Evolutionary conservation across 495 filamentous ascomycete species (phyloP), one percentile per base, ranked within the genome.

Genomic region (Hypoxylon lienhwacheense): DNA sequence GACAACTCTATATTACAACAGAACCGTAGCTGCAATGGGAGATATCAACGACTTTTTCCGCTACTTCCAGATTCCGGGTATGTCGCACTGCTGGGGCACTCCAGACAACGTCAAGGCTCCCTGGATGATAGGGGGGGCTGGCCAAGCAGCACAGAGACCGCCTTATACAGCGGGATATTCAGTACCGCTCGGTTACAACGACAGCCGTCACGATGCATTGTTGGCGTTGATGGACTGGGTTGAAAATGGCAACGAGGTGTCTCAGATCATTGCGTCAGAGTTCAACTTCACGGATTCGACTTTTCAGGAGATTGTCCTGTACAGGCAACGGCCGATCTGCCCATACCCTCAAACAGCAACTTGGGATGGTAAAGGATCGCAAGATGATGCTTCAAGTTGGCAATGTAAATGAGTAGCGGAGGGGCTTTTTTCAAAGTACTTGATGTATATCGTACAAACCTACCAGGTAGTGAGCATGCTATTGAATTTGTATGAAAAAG

Each of bases 211-310:
- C 47, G 77, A 81, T 50, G 64, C 67, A 6, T 32, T 81, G 34
- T 35, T 77, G 21, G 77, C 76, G 7, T 48, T 81, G 45, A 71
- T 81, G 65, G 66, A 67, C 4, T 83, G 80, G 80, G 75, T 77
- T 12, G 80, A 83, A 61, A 68, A 70, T 12, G 73, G 65, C 11
- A 60, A 29, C 28, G 66, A 58, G 2, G 69, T 75, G 0, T 62
- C 72, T 17, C 51, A 68, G 22, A 55, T 77, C 33, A 64, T 74
- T 22, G 71, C 70, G 6, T 75, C 74, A 2, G 70, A 69, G 42
- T 76, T 69, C 54, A 65, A 61, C 20, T 59, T 67, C 34, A 63
- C 62, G 12, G 60, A 70, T 29, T 31, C 51, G 5, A 53, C 50
- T n/a, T 3, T n/a, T 0, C 56, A 64, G 26, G 44, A 16, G 0